phyloP scores from a whole-genome alignment of 305 asterid species.

The Fraxinus sp. region DNA sequence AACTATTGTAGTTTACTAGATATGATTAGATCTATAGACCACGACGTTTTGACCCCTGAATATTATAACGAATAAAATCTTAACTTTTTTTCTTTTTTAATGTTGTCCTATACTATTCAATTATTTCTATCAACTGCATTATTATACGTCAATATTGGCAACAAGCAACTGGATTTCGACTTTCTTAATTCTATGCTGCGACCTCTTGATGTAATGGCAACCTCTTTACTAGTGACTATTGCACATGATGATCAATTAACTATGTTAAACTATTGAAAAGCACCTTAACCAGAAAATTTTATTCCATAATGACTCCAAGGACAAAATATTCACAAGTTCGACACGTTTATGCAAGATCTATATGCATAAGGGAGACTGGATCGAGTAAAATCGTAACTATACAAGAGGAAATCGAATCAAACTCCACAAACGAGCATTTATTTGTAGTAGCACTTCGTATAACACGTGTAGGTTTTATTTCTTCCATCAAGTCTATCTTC shows the following conservation, averaged over 20 bases:
- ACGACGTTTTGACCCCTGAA: neutral
- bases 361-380: constrained; percentile 41
- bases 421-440: constrained; percentile 19
- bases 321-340: constrained; percentile 16
- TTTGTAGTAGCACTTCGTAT: neutral
- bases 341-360: constrained; percentile 11
- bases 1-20: neutral
- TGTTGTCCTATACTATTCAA: neutral
- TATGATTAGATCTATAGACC: neutral
- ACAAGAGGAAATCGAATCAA: constrained; percentile 33
- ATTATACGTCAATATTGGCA: neutral
- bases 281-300: neutral
- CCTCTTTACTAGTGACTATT: neutral
- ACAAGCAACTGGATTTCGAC: neutral
- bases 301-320: neutral
- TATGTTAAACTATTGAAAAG: neutral
- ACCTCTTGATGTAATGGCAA: neutral
- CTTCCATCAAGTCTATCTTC: constrained; percentile 90
- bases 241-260: neutral
- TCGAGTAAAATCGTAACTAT: constrained; percentile 41
- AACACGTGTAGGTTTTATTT: constrained; percentile 43
- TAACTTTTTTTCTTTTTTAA: neutral
- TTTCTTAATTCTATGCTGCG: neutral
- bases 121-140: neutral
- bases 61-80: neutral